Base-by-base conservation (phyloP, 805 yeast species). In the Candida maltosa region DNA sequence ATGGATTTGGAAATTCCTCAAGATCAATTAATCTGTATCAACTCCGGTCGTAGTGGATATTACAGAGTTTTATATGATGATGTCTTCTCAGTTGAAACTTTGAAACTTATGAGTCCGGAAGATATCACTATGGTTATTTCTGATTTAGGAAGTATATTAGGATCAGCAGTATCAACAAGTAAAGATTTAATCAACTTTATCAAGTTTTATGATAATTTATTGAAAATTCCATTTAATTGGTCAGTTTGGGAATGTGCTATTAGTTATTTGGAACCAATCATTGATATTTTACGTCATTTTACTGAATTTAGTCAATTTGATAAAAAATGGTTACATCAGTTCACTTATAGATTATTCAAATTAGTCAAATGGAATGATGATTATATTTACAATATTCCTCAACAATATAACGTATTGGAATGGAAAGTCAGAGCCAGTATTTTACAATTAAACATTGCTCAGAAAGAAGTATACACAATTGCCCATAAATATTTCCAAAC, bases 41-140 rank as follows among this genome's bases (percentile, higher is more conserved):
- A 78, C 46, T 51, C 69, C 15, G 65, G 69, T 38, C 60, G 64
- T 42, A 49, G 65, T 16, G 79, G 77, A 2, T 62, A 75, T 41
- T 73, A 69, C 42, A 66, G 71, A 34, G 73, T 73, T 1, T 62
- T 71, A 8, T 82, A 80, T 44, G 61, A 63, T 3, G 38, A 45
- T 3, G 49, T 45, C 2, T 29, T 52, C 17, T 5, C 23, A 10
- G 48, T 53, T 21, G 29, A 48, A 1, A n/a, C n/a, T n/a, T n/a
- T n/a, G n/a, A n/a, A n/a, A n/a, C 41, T 44, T 9, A 48, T 70
- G n/a, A 47, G 58, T 1, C 18, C 28, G 2, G 47, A 49, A 17
- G 39, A 44, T 17, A n/a, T 29, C 12, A 26, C 34, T 15, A 54
- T 62, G 17, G 40, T 71, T 5, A 44, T 71, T 18, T 47, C 57